Conservation (phyloP, 306 rosid genomes). For the Astragalus membranaceus region DNA sequence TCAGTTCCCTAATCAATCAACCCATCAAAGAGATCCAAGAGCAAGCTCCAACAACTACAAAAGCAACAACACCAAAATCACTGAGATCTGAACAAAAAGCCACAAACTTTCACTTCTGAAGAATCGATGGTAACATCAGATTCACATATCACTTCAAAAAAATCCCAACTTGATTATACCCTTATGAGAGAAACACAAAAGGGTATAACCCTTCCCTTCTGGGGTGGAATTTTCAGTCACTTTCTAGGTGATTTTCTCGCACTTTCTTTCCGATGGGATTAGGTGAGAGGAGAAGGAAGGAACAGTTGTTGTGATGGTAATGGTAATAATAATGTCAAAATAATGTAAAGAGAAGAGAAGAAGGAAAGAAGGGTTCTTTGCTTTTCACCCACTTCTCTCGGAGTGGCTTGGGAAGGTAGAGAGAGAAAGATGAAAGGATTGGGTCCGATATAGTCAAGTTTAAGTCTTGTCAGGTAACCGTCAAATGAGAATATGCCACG, state of each 20-base stretch:
- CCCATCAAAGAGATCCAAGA: constrained; percentile 41
- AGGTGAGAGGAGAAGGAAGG: constrained; percentile 34
- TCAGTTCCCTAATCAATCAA: constrained; percentile 22
- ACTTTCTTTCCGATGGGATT: constrained; percentile 37
- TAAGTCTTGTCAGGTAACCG: neutral
- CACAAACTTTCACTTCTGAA: neutral
- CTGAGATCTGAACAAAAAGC: constrained; percentile 39
- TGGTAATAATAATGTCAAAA: neutral
- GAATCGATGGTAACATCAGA: constrained; percentile 1
- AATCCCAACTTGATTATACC: constrained; percentile 19
- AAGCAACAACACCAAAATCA: constrained; percentile 18
- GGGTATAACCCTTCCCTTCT: neutral
- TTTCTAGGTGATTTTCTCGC: constrained; percentile 19
- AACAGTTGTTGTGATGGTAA: constrained; percentile 44
- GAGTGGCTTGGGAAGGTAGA: constrained; percentile 18
- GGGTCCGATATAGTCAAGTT: constrained; percentile 47
- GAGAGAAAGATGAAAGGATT: constrained; percentile 7
- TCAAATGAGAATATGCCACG: constrained; percentile 35
- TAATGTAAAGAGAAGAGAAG: constrained; percentile 11
- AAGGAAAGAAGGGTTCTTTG: constrained; percentile 19
- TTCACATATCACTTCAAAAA: constrained; percentile 20
- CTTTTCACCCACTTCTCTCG: constrained; percentile 70
- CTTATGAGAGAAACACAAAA: neutral
- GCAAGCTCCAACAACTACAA: constrained; percentile 15
- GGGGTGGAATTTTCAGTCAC: neutral